A percentile compares a stretch with the other conserved stretches of the same genome.
Conservation (phyloP, 139 green algal species). For the Ettlia oleoabundans region DNA sequence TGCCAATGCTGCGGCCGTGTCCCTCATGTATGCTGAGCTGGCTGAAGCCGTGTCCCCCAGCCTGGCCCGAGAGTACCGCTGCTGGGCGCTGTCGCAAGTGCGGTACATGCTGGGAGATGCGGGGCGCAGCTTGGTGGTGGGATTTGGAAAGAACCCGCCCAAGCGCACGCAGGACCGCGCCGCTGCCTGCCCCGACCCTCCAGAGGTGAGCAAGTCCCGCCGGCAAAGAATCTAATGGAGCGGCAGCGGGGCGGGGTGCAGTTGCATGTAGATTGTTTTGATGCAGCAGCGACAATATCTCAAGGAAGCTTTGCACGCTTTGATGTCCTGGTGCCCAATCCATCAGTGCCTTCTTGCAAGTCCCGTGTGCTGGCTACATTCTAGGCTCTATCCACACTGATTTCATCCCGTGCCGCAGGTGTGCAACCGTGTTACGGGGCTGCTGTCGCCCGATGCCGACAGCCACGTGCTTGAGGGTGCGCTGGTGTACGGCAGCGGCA, state of each 20-base stretch:
- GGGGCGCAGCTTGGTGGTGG: conserved; percentile 45
- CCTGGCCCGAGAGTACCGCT: conserved; percentile 51
- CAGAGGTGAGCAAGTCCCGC: neutral
- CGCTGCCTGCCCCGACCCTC: conserved; percentile 59
- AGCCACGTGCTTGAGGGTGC: conserved; percentile 66
- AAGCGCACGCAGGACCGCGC: conserved; percentile 60
- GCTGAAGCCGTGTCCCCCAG: conserved; percentile 26
- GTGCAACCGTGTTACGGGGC: conserved; percentile 48
- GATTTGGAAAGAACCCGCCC: conserved; percentile 58
- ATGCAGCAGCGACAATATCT: no score
- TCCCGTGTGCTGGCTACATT: neutral
- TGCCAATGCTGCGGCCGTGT: conserved; percentile 65
- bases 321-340: no score
- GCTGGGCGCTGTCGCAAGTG: conserved; percentile 68
- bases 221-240: neutral
- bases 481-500: conserved; percentile 62
- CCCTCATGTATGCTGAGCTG: conserved; percentile 51
- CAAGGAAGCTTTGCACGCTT: no score
- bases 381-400: neutral
- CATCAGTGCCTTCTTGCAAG: no score
- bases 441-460: conserved; percentile 61
- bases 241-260: neutral
- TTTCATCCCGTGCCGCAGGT: neutral
- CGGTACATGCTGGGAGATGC: conserved; percentile 71
- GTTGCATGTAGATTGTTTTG: no score